Evolutionary conservation across 225 moss, liverwort and hornwort species (phyloP).

Genomic region (Neckera pumila): DNA sequence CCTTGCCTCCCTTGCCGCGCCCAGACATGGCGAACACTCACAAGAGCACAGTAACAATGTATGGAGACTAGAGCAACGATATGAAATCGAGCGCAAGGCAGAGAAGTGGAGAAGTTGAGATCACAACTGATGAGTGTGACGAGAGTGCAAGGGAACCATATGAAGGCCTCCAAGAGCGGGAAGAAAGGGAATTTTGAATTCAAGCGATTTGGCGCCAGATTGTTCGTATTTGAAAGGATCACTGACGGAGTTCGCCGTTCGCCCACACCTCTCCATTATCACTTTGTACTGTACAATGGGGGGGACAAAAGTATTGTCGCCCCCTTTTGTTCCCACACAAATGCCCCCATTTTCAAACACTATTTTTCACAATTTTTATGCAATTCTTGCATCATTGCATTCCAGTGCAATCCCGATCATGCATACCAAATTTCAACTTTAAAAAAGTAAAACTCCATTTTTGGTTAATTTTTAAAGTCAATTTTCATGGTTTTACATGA

Average conservation of each 20-base stretch:
- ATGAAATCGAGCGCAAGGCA: fast-evolving
- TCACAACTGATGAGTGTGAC: fast-evolving
- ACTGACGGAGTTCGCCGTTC: neutral
- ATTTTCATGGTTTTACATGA: too few species aligned
- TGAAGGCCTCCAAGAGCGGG: neutral
- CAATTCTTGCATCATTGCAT: too few species aligned
- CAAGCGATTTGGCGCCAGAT: neutral
- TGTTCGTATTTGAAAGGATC: neutral
- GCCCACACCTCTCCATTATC: neutral
- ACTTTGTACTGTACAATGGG: neutral
- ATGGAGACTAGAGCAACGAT: fast-evolving
- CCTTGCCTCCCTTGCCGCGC: slow-evolving; percentile 11
- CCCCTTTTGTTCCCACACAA: too few species aligned
- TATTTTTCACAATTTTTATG: too few species aligned
- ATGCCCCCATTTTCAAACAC: too few species aligned
- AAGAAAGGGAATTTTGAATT: neutral
- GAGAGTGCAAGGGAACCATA: neutral
- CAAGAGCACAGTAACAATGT: neutral
- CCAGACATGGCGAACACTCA: neutral
- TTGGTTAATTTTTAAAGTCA: too few species aligned
- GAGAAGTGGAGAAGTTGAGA: fast-evolving
- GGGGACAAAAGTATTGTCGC: too few species aligned
- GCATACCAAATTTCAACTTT: too few species aligned
- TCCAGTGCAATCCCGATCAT: too few species aligned
- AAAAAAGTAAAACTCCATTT: too few species aligned